Evolutionary conservation across 352 stramenopile genomes (phyloP).

Genomic region (Phytophthora constricta): DNA sequence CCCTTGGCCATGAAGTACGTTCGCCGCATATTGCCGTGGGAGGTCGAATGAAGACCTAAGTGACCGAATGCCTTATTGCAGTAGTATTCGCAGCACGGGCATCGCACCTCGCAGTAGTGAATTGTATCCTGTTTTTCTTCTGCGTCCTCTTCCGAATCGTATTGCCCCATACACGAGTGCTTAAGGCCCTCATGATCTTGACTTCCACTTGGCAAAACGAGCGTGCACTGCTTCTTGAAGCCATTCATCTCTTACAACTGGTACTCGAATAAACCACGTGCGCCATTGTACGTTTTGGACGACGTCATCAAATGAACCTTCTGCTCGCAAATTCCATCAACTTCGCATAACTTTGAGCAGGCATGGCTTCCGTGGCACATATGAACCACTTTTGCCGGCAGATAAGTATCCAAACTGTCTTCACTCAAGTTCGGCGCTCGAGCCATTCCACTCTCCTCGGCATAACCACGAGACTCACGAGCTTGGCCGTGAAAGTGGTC

Average conservation of each 20-base stretch:
- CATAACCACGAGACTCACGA: constrained; percentile 25
- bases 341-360: constrained; percentile 47
- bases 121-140: no score
- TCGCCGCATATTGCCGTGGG: constrained; percentile 74
- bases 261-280: constrained; percentile 59
- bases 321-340: constrained; percentile 67
- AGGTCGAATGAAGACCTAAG: constrained; percentile 52
- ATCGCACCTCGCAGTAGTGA: constrained; percentile 64
- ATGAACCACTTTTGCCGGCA: constrained; percentile 34
- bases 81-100: constrained; percentile 69
- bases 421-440: no score
- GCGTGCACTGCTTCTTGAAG: constrained; percentile 51
- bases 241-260: constrained; percentile 77
- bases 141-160: constrained; percentile 1
- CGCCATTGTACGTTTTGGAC: constrained; percentile 53
- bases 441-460: constrained; percentile 30
- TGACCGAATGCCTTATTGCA: constrained; percentile 65
- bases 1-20: constrained; percentile 67
- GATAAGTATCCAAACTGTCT: constrained; percentile 15
- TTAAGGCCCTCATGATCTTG: constrained; percentile 30
- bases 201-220: constrained; percentile 39
- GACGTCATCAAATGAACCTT: constrained; percentile 67
- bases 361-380: constrained; percentile 51
- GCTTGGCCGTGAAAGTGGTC: constrained; percentile 66
- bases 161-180: constrained; percentile 47